Base-by-base conservation (phyloP, 148 eudicot genomes). In the Gaultheria prostrata region DNA sequence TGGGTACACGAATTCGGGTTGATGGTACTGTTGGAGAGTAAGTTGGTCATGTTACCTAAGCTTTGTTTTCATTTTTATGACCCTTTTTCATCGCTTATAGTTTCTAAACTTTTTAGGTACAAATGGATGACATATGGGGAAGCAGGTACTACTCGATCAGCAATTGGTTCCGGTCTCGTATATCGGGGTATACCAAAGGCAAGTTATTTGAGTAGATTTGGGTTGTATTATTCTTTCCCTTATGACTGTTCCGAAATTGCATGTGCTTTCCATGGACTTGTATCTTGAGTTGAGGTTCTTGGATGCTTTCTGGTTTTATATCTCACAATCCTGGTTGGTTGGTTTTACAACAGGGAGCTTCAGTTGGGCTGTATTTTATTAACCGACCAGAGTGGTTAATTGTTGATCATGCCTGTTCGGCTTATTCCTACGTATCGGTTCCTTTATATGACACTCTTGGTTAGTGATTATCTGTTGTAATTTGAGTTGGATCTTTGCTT, bases 21-120 rank as follows among this genome's bases (percentile, higher is more conserved):
- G 97, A 96, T 92, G 98, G 99, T 84, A 93, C 98, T 57, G 94
- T 94, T 82, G 99, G 99, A 87, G 98, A 94, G 99, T 96, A 90
- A 87, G 99, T 87, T 86, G 32, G 24, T 17, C 50, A 32, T 76
- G 6, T 65, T 26, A 67, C 51, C n/a, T 77, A 70, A 69, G 30
- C 70, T 54, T 30, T 76, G n/a, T 17, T 5, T 80, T 10, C 26
- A 10, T 54, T 20, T 33, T n/a, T 71, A 67, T 50, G 48, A 33
- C 56, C 8, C 15, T 76, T 30, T 13, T 80, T 53, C n/a, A 77
- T 82, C 32, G 33, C 12, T 72, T n/a, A 65, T 48, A 45, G 48
- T 39, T 81, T 81, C 18, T 61, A 9, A 43, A 77, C 67, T 21
- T n/a, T 46, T 15, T 81, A 96, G 99, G 84, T 96, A 96, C 89